Conservation (phyloP, 805 yeast genomes). For the Groenewaldozyma salmanticensis region DNA sequence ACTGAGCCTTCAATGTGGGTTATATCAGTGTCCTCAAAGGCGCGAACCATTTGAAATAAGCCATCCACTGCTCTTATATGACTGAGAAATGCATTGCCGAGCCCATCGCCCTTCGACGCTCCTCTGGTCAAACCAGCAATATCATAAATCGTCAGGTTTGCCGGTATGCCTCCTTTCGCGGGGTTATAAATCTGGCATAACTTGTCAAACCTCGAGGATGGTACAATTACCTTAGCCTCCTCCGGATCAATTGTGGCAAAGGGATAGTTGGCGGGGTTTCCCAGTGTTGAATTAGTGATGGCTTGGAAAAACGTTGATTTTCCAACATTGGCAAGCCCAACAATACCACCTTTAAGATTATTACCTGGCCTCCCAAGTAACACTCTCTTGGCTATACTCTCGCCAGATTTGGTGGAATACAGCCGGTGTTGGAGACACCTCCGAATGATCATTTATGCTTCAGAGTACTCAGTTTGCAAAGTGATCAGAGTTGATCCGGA, state of each 20-base stretch:
- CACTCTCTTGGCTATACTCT: no score
- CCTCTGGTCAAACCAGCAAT: slow-evolving; percentile 98
- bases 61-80: slow-evolving; percentile 68
- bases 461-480: no score
- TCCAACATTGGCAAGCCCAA: slow-evolving; percentile 87
- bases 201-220: slow-evolving; percentile 77
- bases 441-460: no score
- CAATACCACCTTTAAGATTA: slow-evolving; percentile 68
- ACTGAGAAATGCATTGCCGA: slow-evolving; percentile 63
- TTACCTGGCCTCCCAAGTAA: slow-evolving; percentile 33
- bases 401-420: no score
- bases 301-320: slow-evolving; percentile 97
- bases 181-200: slow-evolving; percentile 68
- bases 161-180: slow-evolving; percentile 81
- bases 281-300: slow-evolving; percentile 82
- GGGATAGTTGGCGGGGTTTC: slow-evolving; percentile 96
- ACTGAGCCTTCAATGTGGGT: slow-evolving; percentile 57
- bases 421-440: no score
- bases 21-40: slow-evolving; percentile 53
- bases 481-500: no score
- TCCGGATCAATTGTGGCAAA: slow-evolving; percentile 98
- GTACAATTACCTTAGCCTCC: slow-evolving; percentile 92
- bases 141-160: slow-evolving; percentile 86
- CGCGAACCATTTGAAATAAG: slow-evolving; percentile 57
- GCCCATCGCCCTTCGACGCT: slow-evolving; percentile 94